A percentile compares a stretch with the other conserved stretches of the same genome.
phyloP scores from a whole-genome alignment of 192 early-diverging fungal species.

The Linnemannia elongata region DNA sequence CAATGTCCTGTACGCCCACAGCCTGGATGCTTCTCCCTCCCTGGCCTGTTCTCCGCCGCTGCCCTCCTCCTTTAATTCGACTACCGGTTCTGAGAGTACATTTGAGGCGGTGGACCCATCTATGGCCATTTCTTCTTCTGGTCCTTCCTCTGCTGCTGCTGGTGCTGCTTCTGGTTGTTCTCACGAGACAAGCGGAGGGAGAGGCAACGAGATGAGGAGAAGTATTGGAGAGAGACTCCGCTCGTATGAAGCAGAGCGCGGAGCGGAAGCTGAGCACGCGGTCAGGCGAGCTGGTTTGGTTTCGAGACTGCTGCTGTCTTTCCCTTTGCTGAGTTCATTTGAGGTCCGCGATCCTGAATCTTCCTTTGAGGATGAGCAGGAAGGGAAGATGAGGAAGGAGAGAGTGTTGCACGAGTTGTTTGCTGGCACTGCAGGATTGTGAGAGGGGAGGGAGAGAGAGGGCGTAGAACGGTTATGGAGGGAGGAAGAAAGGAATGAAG shows the following conservation, averaged over 20 bases:
- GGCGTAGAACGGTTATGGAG: no score
- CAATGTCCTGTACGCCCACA: conserved; percentile 35
- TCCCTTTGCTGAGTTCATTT: no score
- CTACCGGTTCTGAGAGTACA: background rate
- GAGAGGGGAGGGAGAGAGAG: no score
- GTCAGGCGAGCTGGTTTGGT: conserved; percentile 15
- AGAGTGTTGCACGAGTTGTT: no score
- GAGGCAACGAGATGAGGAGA: background rate
- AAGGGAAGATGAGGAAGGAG: no score
- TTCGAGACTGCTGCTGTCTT: conserved; percentile 11
- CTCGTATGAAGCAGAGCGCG: conserved; percentile 24
- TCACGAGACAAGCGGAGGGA: background rate
- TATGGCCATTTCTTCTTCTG: background rate
- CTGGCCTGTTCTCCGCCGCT: background rate
- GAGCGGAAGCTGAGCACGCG: conserved; percentile 5
- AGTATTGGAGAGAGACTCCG: conserved; percentile 15
- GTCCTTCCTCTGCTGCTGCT: background rate
- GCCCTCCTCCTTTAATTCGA: background rate
- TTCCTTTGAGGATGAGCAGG: no score
- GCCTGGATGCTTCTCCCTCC: background rate
- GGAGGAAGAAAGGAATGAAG: no score
- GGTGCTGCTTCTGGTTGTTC: background rate
- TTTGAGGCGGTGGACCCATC: no score
- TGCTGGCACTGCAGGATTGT: no score
- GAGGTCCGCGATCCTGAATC: no score